A percentile compares a stretch with the other conserved stretches of the same genome.
Conservation (phyloP, 805 yeast genomes). For the Kodamaea laetipori region DNA sequence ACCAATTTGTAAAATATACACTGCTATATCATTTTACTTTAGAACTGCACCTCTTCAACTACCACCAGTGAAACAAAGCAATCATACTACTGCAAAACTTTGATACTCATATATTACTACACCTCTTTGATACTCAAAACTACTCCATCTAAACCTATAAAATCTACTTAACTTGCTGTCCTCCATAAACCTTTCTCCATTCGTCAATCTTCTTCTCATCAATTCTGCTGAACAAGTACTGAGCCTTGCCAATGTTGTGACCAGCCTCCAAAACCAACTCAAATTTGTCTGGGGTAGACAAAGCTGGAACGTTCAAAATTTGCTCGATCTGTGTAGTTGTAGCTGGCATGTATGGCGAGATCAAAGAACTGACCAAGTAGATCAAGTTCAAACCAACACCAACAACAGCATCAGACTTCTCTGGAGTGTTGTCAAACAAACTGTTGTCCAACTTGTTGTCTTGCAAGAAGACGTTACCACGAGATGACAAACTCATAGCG, state of each 20-base stretch:
- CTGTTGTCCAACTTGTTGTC: slow-evolving; percentile 94
- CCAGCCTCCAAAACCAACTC: slow-evolving; percentile 70
- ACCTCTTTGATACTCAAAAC: no score
- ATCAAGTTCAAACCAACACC: slow-evolving; percentile 88
- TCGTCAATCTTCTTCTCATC: slow-evolving; percentile 84
- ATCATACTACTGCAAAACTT: no score
- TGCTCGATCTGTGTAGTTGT: slow-evolving; percentile 67
- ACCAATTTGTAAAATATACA: no score
- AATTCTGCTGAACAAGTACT: slow-evolving; percentile 88
- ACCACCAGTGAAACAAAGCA: no score
- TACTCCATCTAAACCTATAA: no score
- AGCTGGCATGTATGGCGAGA: slow-evolving; percentile 90
- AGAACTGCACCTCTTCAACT: no score
- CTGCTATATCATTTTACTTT: no score
- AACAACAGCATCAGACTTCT: slow-evolving; percentile 85
- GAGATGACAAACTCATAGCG: slow-evolving; percentile 87
- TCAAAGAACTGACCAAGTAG: slow-evolving; percentile 78
- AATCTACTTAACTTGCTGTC: slow-evolving; percentile 52
- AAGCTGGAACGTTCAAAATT: slow-evolving; percentile 80
- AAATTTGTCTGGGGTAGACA: slow-evolving; percentile 76
- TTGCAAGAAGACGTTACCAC: slow-evolving; percentile 95
- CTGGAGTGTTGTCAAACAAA: slow-evolving; percentile 73
- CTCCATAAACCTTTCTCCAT: slow-evolving; percentile 88
- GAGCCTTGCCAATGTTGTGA: slow-evolving; percentile 87
- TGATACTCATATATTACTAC: no score